A percentile compares a stretch with the other conserved stretches of the same genome.
These are phyloP conservation scores for Haplosporangium sp. DNA, from an alignment of 371 early-diverging fungal species.

Conservation along the genomic window DNA sequence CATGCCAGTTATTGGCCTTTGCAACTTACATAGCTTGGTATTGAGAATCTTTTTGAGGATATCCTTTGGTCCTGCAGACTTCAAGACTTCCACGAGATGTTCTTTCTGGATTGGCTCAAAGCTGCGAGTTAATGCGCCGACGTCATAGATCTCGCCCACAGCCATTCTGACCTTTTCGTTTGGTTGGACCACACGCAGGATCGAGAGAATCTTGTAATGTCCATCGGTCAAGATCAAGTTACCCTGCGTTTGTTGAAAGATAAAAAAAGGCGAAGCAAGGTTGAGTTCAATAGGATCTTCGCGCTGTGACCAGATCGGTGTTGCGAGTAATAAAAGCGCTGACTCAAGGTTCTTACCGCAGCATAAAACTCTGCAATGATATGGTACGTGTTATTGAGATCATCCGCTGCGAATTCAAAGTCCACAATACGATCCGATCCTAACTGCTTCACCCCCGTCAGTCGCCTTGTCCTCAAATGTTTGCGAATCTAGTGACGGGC, in stretches of 20 bases:
- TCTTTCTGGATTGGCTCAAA: slow-evolving; percentile 71
- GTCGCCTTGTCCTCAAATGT: slow-evolving; percentile 84
- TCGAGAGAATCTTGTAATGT: slow-evolving; percentile 83
- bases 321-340: neutral
- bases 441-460: slow-evolving; percentile 86
- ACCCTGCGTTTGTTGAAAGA: slow-evolving; percentile 62
- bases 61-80: slow-evolving; percentile 76
- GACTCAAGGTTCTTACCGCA: slow-evolving; percentile 62
- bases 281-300: neutral
- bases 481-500: slow-evolving; percentile 78
- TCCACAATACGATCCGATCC: slow-evolving; percentile 95
- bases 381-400: slow-evolving; percentile 80
- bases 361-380: slow-evolving; percentile 96
- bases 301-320: neutral
- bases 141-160: slow-evolving; percentile 83
- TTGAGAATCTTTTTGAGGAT: slow-evolving; percentile 83
- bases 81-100: slow-evolving; percentile 64
- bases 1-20: neutral
- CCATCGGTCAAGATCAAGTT: slow-evolving; percentile 96
- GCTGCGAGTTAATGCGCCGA: slow-evolving; percentile 63
- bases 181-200: slow-evolving; percentile 89
- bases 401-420: slow-evolving; percentile 88
- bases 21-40: slow-evolving; percentile 66
- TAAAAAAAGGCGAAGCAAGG: neutral
- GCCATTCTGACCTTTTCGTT: slow-evolving; percentile 79